These are phyloP conservation scores for Entoloma clypeatum DNA, from an alignment of 1,284 basidiomycete genomes.

Conservation along the genomic window DNA sequence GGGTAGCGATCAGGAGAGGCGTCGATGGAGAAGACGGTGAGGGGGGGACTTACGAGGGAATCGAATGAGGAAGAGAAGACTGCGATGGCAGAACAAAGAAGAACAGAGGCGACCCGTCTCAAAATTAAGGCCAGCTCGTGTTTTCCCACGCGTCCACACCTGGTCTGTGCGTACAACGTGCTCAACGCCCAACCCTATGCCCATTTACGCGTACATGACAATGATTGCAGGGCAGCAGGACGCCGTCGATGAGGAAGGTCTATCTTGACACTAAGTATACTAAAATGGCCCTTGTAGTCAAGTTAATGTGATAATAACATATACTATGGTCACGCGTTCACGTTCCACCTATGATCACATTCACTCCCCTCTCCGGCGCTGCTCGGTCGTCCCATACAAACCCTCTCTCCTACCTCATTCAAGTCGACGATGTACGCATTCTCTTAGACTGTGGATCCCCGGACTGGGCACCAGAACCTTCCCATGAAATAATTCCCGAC, in stretches of 20 bases:
- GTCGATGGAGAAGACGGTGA: conserved; percentile 21
- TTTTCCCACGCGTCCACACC: conserved; percentile 35
- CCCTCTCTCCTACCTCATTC: conserved; percentile 81
- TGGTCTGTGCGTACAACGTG: conserved; percentile 36
- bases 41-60: conserved; percentile 27
- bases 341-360: conserved; percentile 92
- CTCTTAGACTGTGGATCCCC: conserved; percentile 93
- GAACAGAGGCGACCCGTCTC: conserved; percentile 26
- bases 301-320: background rate
- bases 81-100: conserved; percentile 39
- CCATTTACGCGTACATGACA: conserved; percentile 4
- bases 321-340: background rate
- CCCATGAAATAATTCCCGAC: conserved; percentile 30
- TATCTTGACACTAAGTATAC: too few species aligned
- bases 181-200: conserved; percentile 6
- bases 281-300: too few species aligned
- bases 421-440: conserved; percentile 93
- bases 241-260: too few species aligned
- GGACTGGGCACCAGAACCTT: conserved; percentile 73
- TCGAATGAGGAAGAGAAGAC: conserved; percentile 26
- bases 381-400: conserved; percentile 63
- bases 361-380: conserved; percentile 85
- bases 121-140: conserved; percentile 30
- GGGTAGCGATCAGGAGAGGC: conserved; percentile 18
- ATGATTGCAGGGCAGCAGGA: too few species aligned